phyloP scores from a whole-genome alignment of 345 rosid genomes.

The Brassica nigra region DNA sequence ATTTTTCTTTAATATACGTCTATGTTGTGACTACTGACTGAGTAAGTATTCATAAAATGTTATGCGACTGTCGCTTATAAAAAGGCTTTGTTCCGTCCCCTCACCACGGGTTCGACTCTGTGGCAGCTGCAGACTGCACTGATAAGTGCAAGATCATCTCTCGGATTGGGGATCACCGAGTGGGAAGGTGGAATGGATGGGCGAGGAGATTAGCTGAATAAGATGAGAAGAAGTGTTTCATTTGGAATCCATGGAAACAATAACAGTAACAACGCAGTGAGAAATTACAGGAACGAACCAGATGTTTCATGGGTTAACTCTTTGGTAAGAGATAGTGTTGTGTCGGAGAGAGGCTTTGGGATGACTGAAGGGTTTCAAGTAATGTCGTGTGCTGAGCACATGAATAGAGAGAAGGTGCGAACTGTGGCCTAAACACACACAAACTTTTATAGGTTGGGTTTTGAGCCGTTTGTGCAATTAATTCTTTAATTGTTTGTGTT shows the following conservation, averaged over 20 bases:
- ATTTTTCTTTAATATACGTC: too few relatives aligned
- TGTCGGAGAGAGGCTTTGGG: constrained; percentile 28
- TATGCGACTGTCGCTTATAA: too few relatives aligned
- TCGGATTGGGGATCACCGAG: constrained; percentile 78
- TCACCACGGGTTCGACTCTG: too few relatives aligned
- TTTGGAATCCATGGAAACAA: constrained; percentile 70
- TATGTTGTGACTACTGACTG: too few relatives aligned
- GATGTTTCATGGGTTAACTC: constrained; percentile 94
- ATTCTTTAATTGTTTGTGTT: too few relatives aligned
- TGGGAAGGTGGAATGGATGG: constrained; percentile 95
- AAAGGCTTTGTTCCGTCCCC: too few relatives aligned
- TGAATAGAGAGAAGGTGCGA: constrained; percentile 86
- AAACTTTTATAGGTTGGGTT: too few relatives aligned
- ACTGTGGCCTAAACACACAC: constrained; percentile 61
- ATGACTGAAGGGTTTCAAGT: constrained; percentile 25
- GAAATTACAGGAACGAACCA: constrained; percentile 58
- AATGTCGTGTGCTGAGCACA: constrained; percentile 65
- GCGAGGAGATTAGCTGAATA: constrained; percentile 83
- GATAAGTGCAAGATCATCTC: constrained; percentile 21
- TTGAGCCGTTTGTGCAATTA: too few relatives aligned
- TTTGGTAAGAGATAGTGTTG: constrained; percentile 63
- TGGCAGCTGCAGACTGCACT: too few relatives aligned
- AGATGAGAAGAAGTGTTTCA: constrained; percentile 81
- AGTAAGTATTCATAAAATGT: too few relatives aligned
- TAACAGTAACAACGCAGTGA: constrained; percentile 22